Evolutionary conservation across 768 basidiomycete species (phyloP).

Genomic region (Pleurotus cornucopiae): DNA sequence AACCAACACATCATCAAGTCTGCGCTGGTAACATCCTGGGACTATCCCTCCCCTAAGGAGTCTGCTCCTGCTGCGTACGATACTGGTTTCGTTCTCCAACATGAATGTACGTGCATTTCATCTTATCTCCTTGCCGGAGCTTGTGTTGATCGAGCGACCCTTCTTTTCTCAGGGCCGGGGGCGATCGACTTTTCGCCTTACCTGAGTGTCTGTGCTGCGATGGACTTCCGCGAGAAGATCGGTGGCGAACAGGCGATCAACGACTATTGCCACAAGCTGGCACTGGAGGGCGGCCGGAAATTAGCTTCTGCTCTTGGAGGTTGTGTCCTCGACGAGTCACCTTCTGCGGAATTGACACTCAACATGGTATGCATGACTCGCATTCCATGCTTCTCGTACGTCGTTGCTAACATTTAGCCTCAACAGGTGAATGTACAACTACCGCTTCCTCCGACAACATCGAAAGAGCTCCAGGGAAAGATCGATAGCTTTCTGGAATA

Average conservation of each 20-base stretch:
- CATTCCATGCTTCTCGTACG: background rate
- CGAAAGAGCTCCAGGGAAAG: constrained; percentile 9
- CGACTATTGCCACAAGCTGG: constrained; percentile 65
- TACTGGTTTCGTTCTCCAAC: constrained; percentile 45
- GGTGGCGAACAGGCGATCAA: constrained; percentile 76
- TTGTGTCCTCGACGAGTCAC: constrained; percentile 44
- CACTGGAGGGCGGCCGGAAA: constrained; percentile 57
- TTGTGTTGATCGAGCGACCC: too few relatives aligned
- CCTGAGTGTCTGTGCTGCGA: constrained; percentile 54
- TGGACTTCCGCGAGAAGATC: constrained; percentile 68
- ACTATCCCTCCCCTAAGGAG: constrained; percentile 46
- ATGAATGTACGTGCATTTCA: constrained; percentile 34
- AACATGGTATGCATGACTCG: constrained; percentile 52
- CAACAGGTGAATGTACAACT: constrained; percentile 31
- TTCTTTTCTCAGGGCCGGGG: constrained; percentile 43
- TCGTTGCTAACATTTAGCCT: background rate
- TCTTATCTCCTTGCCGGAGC: too few relatives aligned
- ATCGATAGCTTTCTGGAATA: constrained; percentile 20
- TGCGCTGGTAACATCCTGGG: constrained; percentile 51
- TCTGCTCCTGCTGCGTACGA: constrained; percentile 15
- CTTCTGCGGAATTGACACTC: constrained; percentile 50
- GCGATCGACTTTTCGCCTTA: constrained; percentile 53
- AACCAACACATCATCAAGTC: constrained; percentile 63
- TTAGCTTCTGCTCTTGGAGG: constrained; percentile 63
- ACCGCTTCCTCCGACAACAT: constrained; percentile 23